Evolutionary conservation across 164 flowering plant genomes (phyloP), one percentile per base, ranked within the genome.

Genomic region (Nelumbo lutea): DNA sequence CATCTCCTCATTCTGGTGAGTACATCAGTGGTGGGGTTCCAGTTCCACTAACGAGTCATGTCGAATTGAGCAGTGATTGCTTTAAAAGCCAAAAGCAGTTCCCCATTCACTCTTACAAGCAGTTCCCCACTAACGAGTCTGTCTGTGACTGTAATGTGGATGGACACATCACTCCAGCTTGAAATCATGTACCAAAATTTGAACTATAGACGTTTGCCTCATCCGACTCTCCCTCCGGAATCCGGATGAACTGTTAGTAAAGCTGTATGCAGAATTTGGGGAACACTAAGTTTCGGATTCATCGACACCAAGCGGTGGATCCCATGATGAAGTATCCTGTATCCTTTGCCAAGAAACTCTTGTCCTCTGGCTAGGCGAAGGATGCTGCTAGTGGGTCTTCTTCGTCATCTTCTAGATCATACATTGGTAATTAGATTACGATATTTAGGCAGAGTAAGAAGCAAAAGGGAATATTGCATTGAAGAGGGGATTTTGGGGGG

Each of bases 151-250:
- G 27, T 27, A 27, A 27, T 27, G 27, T 27, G 27, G 27, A 27
- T 27, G 27, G 27, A 27, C 27, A 27, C 27, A 27, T 27, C 27
- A 27, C 27, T 27, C 27, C 27, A 27, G 27, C 27, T 75, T 79
- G 79, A 15, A 41, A 73, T 8, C 93, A 97, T 3, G 98, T 96
- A 14, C 43, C 81, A 51, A 91, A 89, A 70, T 93, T 93, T 71
- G 50, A 45, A 56, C 70, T 42, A 93, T 91, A 78, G 98, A 97
- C 53, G 84, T 83, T 11, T 84, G 97, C 7, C 87, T 93, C n/a
- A 91, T 72, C 98, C 98, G 7, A 75, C 71, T 46, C 83, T 93
- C 0, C 69, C 83, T 3, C 79, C 86, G 27, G 27, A 27, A 27
- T 27, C 27, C 27, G 1, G 90, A 87, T 57, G 92, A 87, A 71